Conservation (phyloP, 495 filamentous ascomycete species). For the Aspergillus egyptiacus region DNA sequence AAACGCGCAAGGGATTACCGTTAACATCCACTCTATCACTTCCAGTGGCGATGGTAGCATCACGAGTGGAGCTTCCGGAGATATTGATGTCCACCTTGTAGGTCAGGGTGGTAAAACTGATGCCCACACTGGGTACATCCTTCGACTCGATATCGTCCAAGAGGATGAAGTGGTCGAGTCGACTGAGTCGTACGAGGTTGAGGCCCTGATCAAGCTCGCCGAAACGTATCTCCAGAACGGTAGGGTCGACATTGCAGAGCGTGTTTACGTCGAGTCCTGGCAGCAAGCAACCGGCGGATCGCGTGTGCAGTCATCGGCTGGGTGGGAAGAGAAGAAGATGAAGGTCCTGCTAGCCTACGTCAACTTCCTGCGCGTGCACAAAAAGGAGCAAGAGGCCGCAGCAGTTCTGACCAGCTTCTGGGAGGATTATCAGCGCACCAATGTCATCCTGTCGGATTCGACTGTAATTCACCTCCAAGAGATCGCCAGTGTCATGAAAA, state of each 20-base stretch:
- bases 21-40: conserved; percentile 8
- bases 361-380: conserved; percentile 30
- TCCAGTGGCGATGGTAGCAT: conserved; percentile 7
- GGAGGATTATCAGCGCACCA: conserved; percentile 31
- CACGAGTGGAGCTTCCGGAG: conserved; percentile 1
- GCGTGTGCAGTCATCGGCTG: conserved; percentile 25
- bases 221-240: conserved; percentile 24
- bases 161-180: conserved; percentile 17
- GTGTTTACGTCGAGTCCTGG: conserved; percentile 36
- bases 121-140: conserved; percentile 14
- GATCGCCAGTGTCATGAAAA: conserved; percentile 35
- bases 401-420: conserved; percentile 35
- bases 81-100: conserved; percentile 10
- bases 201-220: conserved; percentile 12
- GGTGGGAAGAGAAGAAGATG: conserved; percentile 32
- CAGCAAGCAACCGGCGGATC: conserved; percentile 29
- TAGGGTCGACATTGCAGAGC: conserved; percentile 25
- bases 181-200: conserved; percentile 11
- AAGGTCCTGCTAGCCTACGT: conserved; percentile 29
- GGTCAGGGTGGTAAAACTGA: conserved; percentile 2
- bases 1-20: conserved; percentile 14
- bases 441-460: conserved; percentile 23
- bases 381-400: conserved; percentile 30
- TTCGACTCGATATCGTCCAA: conserved; percentile 15
- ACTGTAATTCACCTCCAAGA: conserved; percentile 27